Conservation (phyloP, 2,329 filamentous ascomycete genomes). For the Drechslerella stenobrocha region DNA sequence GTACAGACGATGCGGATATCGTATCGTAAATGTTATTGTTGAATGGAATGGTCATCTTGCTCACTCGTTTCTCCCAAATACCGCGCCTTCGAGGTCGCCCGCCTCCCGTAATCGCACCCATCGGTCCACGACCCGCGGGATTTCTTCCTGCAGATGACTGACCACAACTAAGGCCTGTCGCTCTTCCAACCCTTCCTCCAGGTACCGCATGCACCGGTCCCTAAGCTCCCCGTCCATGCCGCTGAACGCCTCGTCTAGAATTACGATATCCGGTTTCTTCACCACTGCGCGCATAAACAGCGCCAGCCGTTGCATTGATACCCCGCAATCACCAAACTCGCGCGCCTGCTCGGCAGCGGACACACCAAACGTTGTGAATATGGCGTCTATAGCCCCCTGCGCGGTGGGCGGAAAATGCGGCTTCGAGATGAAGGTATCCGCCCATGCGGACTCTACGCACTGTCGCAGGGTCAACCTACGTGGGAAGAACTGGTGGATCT, state of each 20-base stretch:
- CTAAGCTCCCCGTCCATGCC: slow-evolving; percentile 79
- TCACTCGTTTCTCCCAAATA: slow-evolving; percentile 17
- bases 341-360: slow-evolving; percentile 52
- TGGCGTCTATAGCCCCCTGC: slow-evolving; percentile 66
- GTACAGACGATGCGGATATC: background rate
- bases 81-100: slow-evolving; percentile 36
- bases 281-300: slow-evolving; percentile 81
- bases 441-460: slow-evolving; percentile 82
- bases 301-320: slow-evolving; percentile 79
- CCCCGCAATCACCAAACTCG: slow-evolving; percentile 72
- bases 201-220: slow-evolving; percentile 83
- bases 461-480: slow-evolving; percentile 72
- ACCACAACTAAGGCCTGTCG: slow-evolving; percentile 87
- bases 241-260: slow-evolving; percentile 85
- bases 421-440: slow-evolving; percentile 77
- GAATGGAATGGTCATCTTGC: background rate
- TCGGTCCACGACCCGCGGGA: slow-evolving; percentile 61
- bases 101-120: slow-evolving; percentile 51
- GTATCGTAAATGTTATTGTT: background rate
- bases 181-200: slow-evolving; percentile 61
- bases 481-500: slow-evolving; percentile 92
- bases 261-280: slow-evolving; percentile 77
- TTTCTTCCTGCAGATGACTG: slow-evolving; percentile 86
- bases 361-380: slow-evolving; percentile 75
- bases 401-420: slow-evolving; percentile 67